Evolutionary conservation across 495 filamentous ascomycete species (phyloP).

Genomic region (Talaromyces liani): DNA sequence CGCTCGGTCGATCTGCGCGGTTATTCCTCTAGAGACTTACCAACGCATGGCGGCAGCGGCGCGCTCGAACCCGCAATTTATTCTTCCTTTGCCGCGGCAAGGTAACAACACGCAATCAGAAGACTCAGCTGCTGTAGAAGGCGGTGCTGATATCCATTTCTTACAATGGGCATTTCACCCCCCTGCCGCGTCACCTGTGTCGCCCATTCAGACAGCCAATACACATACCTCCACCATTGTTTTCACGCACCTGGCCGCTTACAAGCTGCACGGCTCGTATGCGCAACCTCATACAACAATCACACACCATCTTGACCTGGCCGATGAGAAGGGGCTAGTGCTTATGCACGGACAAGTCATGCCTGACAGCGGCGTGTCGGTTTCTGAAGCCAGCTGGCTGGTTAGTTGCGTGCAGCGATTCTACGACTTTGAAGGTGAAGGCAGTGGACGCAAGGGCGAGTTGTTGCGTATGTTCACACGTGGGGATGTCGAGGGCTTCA

Average conservation of each 20-base stretch:
- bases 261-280: slow-evolving; percentile 82
- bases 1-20: slow-evolving; percentile 68
- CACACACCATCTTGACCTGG: slow-evolving; percentile 80
- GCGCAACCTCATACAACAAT: slow-evolving; percentile 87
- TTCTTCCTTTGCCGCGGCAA: slow-evolving; percentile 76
- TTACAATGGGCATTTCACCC: slow-evolving; percentile 71
- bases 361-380: slow-evolving; percentile 66
- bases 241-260: slow-evolving; percentile 88
- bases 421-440: slow-evolving; percentile 61
- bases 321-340: slow-evolving; percentile 64
- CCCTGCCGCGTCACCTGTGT: slow-evolving; percentile 63
- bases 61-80: slow-evolving; percentile 72
- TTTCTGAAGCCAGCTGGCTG: slow-evolving; percentile 77
- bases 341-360: slow-evolving; percentile 77
- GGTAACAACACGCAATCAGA: slow-evolving; percentile 8
- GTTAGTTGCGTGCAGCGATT: slow-evolving; percentile 94
- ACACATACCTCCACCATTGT: slow-evolving; percentile 69
- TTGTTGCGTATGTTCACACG: slow-evolving; percentile 74
- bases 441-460: slow-evolving; percentile 44
- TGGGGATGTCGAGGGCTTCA: slow-evolving; percentile 66
- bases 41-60: slow-evolving; percentile 57
- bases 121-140: slow-evolving; percentile 1
- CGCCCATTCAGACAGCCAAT: slow-evolving; percentile 23
- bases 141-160: slow-evolving; percentile 38
- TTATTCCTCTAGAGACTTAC: slow-evolving; percentile 68